Conservation (phyloP, 176 grass and related monocot genomes). For the Raddia distichophylla region DNA sequence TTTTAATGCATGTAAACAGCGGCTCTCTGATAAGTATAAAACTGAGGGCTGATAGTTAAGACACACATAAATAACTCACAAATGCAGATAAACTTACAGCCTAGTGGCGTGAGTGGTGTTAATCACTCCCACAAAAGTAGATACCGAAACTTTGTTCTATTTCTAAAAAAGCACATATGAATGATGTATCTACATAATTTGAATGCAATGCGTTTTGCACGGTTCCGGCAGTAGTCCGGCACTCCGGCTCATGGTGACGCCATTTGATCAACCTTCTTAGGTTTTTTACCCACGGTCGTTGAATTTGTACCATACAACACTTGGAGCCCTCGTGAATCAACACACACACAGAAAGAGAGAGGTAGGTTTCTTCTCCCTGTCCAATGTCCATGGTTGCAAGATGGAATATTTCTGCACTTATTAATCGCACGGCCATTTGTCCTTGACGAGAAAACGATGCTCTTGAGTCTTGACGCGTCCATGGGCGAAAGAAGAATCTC, state of each 20-base stretch:
- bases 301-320: not conserved
- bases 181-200: not conserved
- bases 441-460: slow-evolving; percentile 18
- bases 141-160: too few relatives aligned
- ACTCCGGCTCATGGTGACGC: not conserved
- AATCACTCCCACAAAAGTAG: too few relatives aligned
- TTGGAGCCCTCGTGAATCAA: not conserved
- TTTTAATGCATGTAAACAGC: too few relatives aligned
- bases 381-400: not conserved
- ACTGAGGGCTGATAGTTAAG: too few relatives aligned
- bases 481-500: slow-evolving; percentile 32
- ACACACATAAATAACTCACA: too few relatives aligned
- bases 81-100: too few relatives aligned
- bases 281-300: too few relatives aligned
- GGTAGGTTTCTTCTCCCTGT: not conserved
- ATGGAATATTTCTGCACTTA: not conserved
- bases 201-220: not conserved
- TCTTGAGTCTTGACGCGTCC: not conserved
- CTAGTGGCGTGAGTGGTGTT: too few relatives aligned
- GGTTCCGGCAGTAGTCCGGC: not conserved
- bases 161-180: too few relatives aligned
- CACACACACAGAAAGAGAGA: not conserved
- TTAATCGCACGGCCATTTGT: not conserved
- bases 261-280: not conserved
- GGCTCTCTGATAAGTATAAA: too few relatives aligned